Evolutionary conservation across 148 eudicot genomes (phyloP), one percentile per base, ranked within the genome.

Genomic region (Fagopyrum homotropicum): DNA sequence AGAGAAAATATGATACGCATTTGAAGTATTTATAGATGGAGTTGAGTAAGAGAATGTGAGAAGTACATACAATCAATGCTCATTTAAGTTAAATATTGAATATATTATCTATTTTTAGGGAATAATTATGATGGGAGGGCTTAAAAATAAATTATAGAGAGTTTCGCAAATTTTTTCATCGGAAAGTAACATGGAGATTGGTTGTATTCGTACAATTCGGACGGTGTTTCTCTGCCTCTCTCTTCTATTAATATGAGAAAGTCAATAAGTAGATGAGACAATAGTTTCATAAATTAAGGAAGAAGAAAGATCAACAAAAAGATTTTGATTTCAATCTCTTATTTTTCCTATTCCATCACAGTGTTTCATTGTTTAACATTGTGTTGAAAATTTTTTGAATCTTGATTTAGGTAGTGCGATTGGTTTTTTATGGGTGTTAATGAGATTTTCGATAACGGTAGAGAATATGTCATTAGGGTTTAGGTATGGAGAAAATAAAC

Each of bases 161-260:
- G 40, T 35, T 35, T 35, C 40, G 40, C 2, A 35, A 35, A 35
- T 35, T 35, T 55, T 54, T 55, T 19, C 22, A 55, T 55, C 60
- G 60, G 60, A 55, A 55, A 55, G 7, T n/a, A 55, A 59, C 64
- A 59, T 59, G 64, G 64, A 11, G 64, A 59, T 59, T 22, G 30
- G 10, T 52, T 52, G 57, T 52, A 12, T 52, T 52, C n/a, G 57
- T 52, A 16, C 9, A 14, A 14, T 15, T 52, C 1, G 17, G 57
- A 52, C 17, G n/a, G n/a, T 15, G 57, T 52, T 4, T 52, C 2
- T 14, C 57, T 14, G 6, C n/a, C 57, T 52, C 57, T 52, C 68
- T 61, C 43, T 61, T 61, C 30, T 4, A 61, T 61, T 29, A 29
- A 61, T 61, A 61, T 61, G 15, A 61, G 68, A 61, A 61, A 61